phyloP scores from a whole-genome alignment of 2,329 filamentous ascomycete species.

The Ophiocordyceps camponoti-floridani region DNA sequence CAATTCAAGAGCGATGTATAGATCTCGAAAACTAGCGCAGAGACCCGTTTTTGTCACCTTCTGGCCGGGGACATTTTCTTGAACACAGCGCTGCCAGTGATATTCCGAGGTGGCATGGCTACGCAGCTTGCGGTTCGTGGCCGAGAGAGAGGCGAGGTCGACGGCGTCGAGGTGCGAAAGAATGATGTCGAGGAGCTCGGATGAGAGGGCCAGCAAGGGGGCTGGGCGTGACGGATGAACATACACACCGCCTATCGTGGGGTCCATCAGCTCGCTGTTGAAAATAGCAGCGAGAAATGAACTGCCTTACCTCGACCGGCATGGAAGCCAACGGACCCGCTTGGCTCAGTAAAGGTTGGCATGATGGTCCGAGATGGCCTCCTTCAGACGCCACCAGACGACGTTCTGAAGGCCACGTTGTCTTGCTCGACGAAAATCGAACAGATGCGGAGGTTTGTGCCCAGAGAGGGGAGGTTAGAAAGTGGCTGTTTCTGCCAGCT shows the following conservation, averaged over 20 bases:
- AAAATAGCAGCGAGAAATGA: neutral
- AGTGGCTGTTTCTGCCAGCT: too few relatives aligned
- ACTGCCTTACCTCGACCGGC: neutral
- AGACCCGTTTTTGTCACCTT: conserved; percentile 36
- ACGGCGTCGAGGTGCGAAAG: conserved; percentile 44
- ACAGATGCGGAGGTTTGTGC: too few relatives aligned
- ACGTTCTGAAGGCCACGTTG: too few relatives aligned
- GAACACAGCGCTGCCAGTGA: conserved; percentile 55
- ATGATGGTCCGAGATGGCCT: too few relatives aligned
- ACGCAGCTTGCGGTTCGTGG: conserved; percentile 43
- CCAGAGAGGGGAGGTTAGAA: too few relatives aligned
- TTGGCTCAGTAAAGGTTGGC: too few relatives aligned
- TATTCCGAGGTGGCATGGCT: conserved; percentile 44
- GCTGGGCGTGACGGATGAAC: conserved; percentile 7
- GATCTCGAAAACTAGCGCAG: conserved; percentile 45
- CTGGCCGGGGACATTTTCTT: conserved; percentile 44
- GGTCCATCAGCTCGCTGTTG: neutral
- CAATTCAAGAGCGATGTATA: conserved; percentile 59
- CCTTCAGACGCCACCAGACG: too few relatives aligned
- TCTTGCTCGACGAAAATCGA: too few relatives aligned
- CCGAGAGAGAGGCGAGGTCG: conserved; percentile 42
- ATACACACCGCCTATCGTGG: neutral
- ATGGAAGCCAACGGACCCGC: too few relatives aligned
- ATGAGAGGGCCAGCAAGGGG: conserved; percentile 40
- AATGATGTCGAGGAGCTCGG: conserved; percentile 60